These are phyloP conservation scores for Populus hybrid DNA, from an alignment of 441 rosid species.

Conservation along the genomic window DNA sequence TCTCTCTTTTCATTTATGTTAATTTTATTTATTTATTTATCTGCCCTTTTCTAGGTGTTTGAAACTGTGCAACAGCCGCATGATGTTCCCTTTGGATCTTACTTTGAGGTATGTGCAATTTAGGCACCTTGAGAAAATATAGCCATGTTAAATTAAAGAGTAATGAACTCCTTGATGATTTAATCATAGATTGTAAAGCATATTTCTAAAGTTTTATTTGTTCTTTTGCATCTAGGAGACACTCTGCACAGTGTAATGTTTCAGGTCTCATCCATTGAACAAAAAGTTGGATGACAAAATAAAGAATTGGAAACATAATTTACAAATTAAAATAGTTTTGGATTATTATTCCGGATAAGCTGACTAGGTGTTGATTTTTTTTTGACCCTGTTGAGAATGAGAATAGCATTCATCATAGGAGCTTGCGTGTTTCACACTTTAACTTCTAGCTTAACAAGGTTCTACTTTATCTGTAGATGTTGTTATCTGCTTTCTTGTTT, in stretches of 20 bases:
- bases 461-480: background rate
- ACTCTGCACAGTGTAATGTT: background rate
- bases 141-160: background rate
- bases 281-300: background rate
- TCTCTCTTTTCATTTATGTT: background rate
- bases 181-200: background rate
- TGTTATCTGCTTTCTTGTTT: background rate
- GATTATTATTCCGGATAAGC: background rate
- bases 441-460: background rate
- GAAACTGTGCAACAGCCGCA: slow-evolving; percentile 97
- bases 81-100: slow-evolving; percentile 97
- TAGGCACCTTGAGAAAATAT: background rate
- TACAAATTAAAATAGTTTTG: background rate
- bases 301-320: background rate
- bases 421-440: background rate
- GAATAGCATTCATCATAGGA: background rate
- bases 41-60: slow-evolving; percentile 52
- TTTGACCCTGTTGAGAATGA: background rate
- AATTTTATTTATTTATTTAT: background rate
- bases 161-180: background rate
- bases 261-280: background rate
- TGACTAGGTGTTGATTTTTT: background rate
- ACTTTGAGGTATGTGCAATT: slow-evolving; percentile 66
- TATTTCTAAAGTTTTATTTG: background rate
- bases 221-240: background rate